Base-by-base conservation (phyloP, 2,329 filamentous ascomycete genomes). In the Cladophialophora immunda region DNA sequence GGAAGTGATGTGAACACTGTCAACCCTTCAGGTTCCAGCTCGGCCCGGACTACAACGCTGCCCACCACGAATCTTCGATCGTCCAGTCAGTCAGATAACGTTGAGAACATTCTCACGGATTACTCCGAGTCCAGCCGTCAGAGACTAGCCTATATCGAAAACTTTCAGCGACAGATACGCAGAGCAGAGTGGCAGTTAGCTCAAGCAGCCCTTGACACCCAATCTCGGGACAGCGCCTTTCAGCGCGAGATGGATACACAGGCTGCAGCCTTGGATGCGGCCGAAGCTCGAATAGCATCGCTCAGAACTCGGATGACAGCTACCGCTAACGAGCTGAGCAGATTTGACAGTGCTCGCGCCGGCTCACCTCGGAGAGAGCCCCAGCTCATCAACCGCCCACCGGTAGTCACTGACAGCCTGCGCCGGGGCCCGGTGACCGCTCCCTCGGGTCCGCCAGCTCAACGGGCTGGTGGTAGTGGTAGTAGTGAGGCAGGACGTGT, bases 121-220 rank as follows among this genome's bases (percentile, higher is more conserved):
- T 68, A 70, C 32, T 45, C 54, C 15, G 65, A 68, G 30, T 52
- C 62, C 29, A 62, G 71, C 22, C 53, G 53, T 15, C 55, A 65
- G 17, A 55, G 71, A 58, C 22, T 62, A 6, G 66, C 66, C 3
- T 67, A 68, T 41, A 66, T 73, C 29, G 65, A 70, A 41, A 61
- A 71, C 15, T 60, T 73, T 2, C 62, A 72, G 47, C 62, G 58
- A 38, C 70, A 73, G 64, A 64, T 69, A 22, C 70, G 71, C 32
- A 62, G 68, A 30, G 71, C 71, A 41, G 71, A 73, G 58, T 67
- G 68, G 30, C 64, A 69, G 9, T 69, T 73, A 15, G 67, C 68
- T n/a, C 60, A 64, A 11, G 70, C 71, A 4, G 62, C 66, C 11
- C 55, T 61, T 19, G 69, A 71, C 58, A 67, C 68, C 30, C 62